Evolutionary conservation across 208 protist genomes (phyloP).

Genomic region (Vickermania spadyakhi): DNA sequence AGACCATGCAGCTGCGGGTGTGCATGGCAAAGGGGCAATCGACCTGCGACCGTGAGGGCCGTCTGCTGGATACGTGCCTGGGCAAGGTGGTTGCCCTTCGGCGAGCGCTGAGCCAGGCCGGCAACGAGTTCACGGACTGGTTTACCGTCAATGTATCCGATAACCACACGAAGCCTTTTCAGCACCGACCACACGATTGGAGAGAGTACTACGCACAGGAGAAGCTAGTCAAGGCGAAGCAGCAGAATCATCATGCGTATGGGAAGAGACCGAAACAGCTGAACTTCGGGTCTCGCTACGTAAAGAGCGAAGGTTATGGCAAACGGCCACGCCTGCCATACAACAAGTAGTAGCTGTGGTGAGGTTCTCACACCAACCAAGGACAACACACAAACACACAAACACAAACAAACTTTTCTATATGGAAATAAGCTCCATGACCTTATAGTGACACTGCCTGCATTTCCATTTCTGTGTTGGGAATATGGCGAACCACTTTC

Average conservation of each 20-base stretch:
- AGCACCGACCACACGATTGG: constrained; percentile 86
- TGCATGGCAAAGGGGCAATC: constrained; percentile 79
- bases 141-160: constrained; percentile 85
- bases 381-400: background rate
- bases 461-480: too few relatives aligned
- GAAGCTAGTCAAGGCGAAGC: constrained; percentile 63
- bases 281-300: constrained; percentile 59
- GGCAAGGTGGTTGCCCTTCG: constrained; percentile 69
- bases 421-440: too few relatives aligned
- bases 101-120: constrained; percentile 52
- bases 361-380: background rate
- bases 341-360: constrained; percentile 87
- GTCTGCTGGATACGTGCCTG: constrained; percentile 61
- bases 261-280: constrained; percentile 72
- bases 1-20: constrained; percentile 79
- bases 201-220: constrained; percentile 82
- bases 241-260: constrained; percentile 68
- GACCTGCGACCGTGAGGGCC: constrained; percentile 73
- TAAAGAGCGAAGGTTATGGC: constrained; percentile 83
- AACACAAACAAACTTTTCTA: too few relatives aligned
- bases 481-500: too few relatives aligned
- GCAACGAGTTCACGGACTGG: constrained; percentile 83
- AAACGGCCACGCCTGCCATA: constrained; percentile 76
- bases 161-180: constrained; percentile 87
- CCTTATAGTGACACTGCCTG: too few relatives aligned